Conservation (phyloP, 768 basidiomycete species). For the Lactarius quietus region DNA sequence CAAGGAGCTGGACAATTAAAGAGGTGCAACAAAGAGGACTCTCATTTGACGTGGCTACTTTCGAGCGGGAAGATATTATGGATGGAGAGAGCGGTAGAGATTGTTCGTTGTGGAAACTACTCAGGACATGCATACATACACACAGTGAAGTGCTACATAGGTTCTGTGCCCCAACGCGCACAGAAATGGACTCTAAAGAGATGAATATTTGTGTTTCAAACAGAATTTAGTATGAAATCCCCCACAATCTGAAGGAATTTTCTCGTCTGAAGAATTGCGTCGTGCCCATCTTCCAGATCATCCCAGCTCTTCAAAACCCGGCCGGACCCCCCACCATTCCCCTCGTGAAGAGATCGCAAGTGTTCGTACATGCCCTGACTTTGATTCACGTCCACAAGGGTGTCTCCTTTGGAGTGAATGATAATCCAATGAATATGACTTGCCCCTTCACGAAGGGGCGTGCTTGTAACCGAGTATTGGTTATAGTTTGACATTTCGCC, state of each 20-base stretch:
- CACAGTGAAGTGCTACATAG: no score
- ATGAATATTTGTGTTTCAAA: not conserved
- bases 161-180: no score
- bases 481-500: constrained; percentile 48
- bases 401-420: constrained; percentile 72
- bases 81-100: no score
- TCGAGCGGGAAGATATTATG: no score
- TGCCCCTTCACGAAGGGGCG: constrained; percentile 36
- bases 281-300: constrained; percentile 49
- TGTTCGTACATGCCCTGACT: constrained; percentile 55
- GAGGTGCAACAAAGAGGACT: no score
- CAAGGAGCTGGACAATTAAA: constrained; percentile 30
- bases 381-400: constrained; percentile 60
- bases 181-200: no score
- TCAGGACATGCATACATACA: no score
- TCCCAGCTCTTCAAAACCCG: constrained; percentile 35
- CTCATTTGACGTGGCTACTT: no score
- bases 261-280: constrained; percentile 45
- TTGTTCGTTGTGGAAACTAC: no score
- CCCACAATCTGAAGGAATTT: constrained; percentile 46
- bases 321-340: constrained; percentile 28
- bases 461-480: constrained; percentile 43
- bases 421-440: constrained; percentile 59
- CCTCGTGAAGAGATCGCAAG: constrained; percentile 43
- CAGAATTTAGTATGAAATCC: constrained; percentile 36